A percentile compares a stretch with the other conserved stretches of the same genome.
These are phyloP conservation scores for Blastobotrys petasosporus DNA, from an alignment of 1,139 yeast genomes.

Conservation along the genomic window DNA sequence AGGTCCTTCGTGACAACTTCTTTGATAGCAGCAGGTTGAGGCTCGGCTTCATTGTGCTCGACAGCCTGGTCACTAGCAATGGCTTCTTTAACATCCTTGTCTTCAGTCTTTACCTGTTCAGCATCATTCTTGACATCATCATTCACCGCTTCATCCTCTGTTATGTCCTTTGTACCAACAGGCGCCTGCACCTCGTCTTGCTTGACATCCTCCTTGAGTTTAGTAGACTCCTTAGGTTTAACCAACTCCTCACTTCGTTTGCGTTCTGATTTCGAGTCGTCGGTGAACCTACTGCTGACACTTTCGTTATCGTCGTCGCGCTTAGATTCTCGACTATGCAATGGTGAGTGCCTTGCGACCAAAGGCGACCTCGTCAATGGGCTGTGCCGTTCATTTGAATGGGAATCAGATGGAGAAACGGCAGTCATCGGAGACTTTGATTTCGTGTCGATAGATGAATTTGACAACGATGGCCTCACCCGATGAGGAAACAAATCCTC, in stretches of 20 bases:
- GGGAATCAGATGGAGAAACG: neutral
- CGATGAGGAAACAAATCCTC: constrained; percentile 15
- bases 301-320: no score
- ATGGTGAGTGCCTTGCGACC: no score
- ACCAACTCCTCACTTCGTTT: no score
- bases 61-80: neutral
- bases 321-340: no score
- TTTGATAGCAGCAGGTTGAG: no score
- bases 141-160: neutral
- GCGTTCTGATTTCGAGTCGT: no score
- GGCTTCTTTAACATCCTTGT: neutral
- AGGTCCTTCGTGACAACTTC: no score
- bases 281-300: no score
- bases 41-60: neutral
- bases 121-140: neutral
- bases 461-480: constrained; percentile 6
- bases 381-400: no score
- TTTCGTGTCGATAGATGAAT: neutral
- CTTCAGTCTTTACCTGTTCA: neutral
- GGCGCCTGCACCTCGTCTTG: neutral
- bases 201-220: no score
- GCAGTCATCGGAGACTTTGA: neutral
- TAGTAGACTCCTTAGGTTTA: no score
- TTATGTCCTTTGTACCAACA: neutral
- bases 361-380: no score